These are phyloP conservation scores for Leccinum olivaceopallidum DNA, from an alignment of 768 basidiomycete genomes.

Conservation along the genomic window DNA sequence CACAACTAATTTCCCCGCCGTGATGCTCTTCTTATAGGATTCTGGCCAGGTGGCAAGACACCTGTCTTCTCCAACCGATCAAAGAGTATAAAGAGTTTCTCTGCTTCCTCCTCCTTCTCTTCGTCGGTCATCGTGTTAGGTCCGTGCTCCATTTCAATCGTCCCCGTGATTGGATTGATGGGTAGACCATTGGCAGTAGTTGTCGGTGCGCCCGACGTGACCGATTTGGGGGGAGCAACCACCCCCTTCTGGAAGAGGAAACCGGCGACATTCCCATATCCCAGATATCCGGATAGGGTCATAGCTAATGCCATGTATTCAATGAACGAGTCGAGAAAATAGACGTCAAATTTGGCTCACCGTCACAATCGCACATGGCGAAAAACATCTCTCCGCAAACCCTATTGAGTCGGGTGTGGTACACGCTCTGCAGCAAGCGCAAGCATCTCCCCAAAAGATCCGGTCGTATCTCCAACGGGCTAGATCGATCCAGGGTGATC, in stretches of 20 bases:
- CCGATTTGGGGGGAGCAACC: slow-evolving; percentile 50
- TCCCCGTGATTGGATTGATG: slow-evolving; percentile 90
- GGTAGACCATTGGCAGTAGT: slow-evolving; percentile 40
- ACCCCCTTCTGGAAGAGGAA: slow-evolving; percentile 93
- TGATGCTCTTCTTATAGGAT: slow-evolving; percentile 74
- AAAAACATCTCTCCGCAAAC: slow-evolving; percentile 87
- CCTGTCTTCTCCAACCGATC: slow-evolving; percentile 83
- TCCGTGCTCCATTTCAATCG: slow-evolving; percentile 42
- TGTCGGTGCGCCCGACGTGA: slow-evolving; percentile 33
- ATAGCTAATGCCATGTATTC: slow-evolving; percentile 46
- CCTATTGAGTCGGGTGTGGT: slow-evolving; percentile 71
- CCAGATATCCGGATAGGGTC: slow-evolving; percentile 73
- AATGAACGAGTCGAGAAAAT: not conserved
- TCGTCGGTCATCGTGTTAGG: slow-evolving; percentile 81
- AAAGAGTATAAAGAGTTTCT: slow-evolving; percentile 89
- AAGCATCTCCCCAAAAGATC: slow-evolving; percentile 80
- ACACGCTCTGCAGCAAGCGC: slow-evolving; percentile 72
- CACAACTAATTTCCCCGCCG: slow-evolving; percentile 29
- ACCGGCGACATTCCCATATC: slow-evolving; percentile 95
- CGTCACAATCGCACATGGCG: slow-evolving; percentile 77
- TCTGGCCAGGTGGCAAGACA: slow-evolving; percentile 60
- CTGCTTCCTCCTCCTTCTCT: slow-evolving; percentile 93
- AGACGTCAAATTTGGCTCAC: slow-evolving; percentile 34
- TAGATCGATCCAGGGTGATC: slow-evolving; percentile 74
- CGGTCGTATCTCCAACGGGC: slow-evolving; percentile 68